Evolutionary conservation across 1,284 basidiomycete species (phyloP).

Genomic region (Ganoderma lingzhi): DNA sequence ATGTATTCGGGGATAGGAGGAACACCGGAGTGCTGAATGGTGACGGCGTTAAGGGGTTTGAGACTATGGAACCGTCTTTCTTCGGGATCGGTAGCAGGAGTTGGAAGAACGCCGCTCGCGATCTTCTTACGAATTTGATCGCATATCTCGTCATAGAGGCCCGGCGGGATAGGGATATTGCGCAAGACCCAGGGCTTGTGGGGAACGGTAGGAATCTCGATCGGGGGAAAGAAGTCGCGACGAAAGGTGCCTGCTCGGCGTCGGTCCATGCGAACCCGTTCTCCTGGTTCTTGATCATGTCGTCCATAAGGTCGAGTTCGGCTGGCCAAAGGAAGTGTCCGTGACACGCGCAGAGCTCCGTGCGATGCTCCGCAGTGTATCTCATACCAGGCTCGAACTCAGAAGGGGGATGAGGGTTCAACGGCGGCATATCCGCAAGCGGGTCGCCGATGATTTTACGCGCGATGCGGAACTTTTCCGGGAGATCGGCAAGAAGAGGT

Average conservation of each 20-base stretch:
- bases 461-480: conserved; percentile 43
- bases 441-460: conserved; percentile 43
- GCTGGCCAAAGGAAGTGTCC: no score
- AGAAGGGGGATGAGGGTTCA: conserved; percentile 33
- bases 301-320: no score
- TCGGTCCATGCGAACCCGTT: no score
- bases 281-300: no score
- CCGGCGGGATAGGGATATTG: conserved; percentile 50
- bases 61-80: conserved; percentile 47
- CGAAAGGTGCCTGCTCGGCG: no score
- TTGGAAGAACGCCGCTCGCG: conserved; percentile 42
- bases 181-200: conserved; percentile 47
- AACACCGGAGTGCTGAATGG: conserved; percentile 30
- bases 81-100: conserved; percentile 48
- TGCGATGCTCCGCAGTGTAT: conserved; percentile 44
- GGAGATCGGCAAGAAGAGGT: conserved; percentile 39
- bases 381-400: conserved; percentile 39
- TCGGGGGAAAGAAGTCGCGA: no score
- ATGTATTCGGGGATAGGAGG: conserved; percentile 39
- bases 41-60: conserved; percentile 44
- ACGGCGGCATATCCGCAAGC: no score
- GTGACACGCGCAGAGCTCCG: conserved; percentile 31
- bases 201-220: conserved; percentile 41
- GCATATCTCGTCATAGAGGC: conserved; percentile 44
- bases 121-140: conserved; percentile 44